phyloP scores from a whole-genome alignment of 495 filamentous ascomycete genomes.

The Penicillium mononematosum region DNA sequence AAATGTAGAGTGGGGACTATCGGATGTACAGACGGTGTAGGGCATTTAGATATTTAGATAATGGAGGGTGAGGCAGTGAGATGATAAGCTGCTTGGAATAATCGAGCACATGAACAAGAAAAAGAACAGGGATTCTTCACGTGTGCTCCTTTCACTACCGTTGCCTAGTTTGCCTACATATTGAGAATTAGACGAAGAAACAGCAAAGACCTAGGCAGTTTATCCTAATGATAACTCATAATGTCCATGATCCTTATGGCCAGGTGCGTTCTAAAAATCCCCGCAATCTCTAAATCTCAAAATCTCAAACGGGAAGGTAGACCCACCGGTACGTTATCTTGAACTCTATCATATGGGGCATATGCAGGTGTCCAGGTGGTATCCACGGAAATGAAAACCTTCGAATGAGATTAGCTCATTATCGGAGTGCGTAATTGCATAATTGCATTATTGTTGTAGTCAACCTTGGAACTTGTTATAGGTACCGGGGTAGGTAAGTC shows the following conservation, averaged over 20 bases:
- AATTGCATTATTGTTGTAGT: background rate
- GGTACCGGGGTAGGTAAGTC: conserved; percentile 14
- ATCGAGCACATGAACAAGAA: no score
- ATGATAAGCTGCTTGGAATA: no score
- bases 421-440: background rate
- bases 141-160: no score
- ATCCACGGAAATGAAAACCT: conserved; percentile 3
- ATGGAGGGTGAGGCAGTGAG: no score
- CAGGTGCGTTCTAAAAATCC: background rate
- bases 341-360: background rate
- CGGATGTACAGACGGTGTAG: no score
- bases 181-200: background rate
- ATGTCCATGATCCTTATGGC: background rate
- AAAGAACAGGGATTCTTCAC: no score
- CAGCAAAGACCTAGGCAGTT: background rate
- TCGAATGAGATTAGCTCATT: background rate
- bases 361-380: background rate
- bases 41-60: no score
- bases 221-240: background rate
- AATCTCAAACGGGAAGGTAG: conserved; percentile 18
- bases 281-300: conserved; percentile 1
- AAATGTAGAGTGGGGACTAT: no score
- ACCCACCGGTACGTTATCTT: conserved; percentile 15
- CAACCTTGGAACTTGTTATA: background rate
- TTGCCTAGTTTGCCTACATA: background rate